Evolutionary conservation across 2,329 filamentous ascomycete genomes (phyloP).

Genomic region (Monosporascus sp.): DNA sequence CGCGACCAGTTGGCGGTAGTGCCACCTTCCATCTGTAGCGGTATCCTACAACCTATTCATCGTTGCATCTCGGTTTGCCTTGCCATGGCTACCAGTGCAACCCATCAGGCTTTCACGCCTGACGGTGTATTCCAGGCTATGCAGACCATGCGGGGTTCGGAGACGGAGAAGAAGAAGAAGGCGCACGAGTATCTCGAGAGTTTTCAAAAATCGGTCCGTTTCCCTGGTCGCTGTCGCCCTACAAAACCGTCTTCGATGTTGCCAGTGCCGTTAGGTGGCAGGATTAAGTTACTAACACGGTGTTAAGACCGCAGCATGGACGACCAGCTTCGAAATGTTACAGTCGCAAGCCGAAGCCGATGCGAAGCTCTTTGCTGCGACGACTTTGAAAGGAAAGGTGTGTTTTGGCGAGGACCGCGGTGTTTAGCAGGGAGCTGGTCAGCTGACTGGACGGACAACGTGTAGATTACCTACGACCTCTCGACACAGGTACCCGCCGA

Average conservation of each 20-base stretch:
- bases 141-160: constrained; percentile 83
- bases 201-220: constrained; percentile 94
- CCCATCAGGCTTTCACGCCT: constrained; percentile 70
- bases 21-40: constrained; percentile 6
- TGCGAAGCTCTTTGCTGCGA: constrained; percentile 91
- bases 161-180: constrained; percentile 78
- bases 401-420: constrained; percentile 13
- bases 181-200: constrained; percentile 87
- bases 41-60: constrained; percentile 19
- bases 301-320: constrained; percentile 83
- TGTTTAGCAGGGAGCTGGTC: constrained; percentile 4
- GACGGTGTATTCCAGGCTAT: constrained; percentile 75
- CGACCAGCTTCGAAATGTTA: constrained; percentile 77
- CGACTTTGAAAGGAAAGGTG: constrained; percentile 97
- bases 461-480: constrained; percentile 91
- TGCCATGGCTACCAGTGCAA: constrained; percentile 62
- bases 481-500: constrained; percentile 73
- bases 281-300: constrained; percentile 12
- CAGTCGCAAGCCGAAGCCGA: constrained; percentile 77
- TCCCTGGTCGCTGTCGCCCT: constrained; percentile 10
- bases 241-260: constrained; percentile 19
- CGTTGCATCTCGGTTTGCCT: constrained; percentile 17
- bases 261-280: constrained; percentile 1
- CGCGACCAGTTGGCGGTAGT: constrained; percentile 10
- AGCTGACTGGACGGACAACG: constrained; percentile 12